Evolutionary conservation across 2,329 filamentous ascomycete species (phyloP), one percentile per base, ranked within the genome.

Genomic region (Trichoderma polysporum): DNA sequence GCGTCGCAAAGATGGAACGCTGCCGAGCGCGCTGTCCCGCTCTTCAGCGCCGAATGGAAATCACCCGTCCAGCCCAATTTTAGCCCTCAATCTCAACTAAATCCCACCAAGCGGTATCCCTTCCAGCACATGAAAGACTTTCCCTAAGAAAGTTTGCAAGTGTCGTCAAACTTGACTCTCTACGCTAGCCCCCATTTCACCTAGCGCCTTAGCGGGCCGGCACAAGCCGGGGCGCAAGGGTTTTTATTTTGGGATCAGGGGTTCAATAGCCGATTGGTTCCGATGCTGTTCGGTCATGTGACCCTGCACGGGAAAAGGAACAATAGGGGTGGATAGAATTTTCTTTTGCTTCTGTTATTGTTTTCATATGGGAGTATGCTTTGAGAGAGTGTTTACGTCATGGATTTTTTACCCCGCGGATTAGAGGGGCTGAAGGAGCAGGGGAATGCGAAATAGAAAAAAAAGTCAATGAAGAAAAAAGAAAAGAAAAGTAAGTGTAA

Each of bases 161-260:
- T 62, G 65, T 62, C 58, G 56, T 68, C 52, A 50, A 68, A 66
- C 62, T 68, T 66, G 54, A 35, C 66, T 67, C 54, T n/a, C 8
- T 13, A 10, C 22, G 54, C 66, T 66, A 68, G 35, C 12, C 61
- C 62, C 35, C 31, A 31, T 54, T 1, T 4, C 7, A 12, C 29
- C 56, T 66, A 66, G 62, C 19, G 35, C 27, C 49, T 27, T 63
- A 17, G 54, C 62, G 66, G 64, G 64, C 57, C 67, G 67, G 67
- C 63, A 68, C 19, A 68, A 57, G 56, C 67, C 67, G 63, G 50
- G 47, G 35, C 35, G 57, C 64, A 67, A 29, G 63, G 63, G 31
- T 49, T 45, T 22, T 12, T 17, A 15, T 45, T 29, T 41, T 37
- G n/a, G 49, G 35, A 15, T 29, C 52, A 65, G 54, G 50, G 35